phyloP scores from a whole-genome alignment of 495 filamentous ascomycete species.

The Monascus purpureus region DNA sequence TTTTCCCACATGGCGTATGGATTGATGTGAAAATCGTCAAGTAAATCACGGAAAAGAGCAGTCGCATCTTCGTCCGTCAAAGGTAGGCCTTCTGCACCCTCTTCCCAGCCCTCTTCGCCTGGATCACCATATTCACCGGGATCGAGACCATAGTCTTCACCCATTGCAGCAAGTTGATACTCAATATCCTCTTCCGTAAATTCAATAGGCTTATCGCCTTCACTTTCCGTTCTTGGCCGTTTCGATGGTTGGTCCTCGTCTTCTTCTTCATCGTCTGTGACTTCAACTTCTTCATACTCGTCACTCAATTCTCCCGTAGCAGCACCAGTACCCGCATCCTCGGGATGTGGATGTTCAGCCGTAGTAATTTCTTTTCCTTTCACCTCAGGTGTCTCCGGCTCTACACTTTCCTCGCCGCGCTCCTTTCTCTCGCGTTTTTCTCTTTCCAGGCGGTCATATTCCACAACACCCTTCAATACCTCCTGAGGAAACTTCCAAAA shows the following conservation, averaged over 20 bases:
- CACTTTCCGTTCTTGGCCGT: conserved; percentile 50
- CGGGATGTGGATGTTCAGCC: conserved; percentile 1
- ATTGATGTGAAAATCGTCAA: conserved; percentile 67
- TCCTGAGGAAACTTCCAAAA: conserved; percentile 86
- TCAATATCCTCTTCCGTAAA: conserved; percentile 94
- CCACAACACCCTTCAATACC: conserved; percentile 64
- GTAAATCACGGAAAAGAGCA: conserved; percentile 71
- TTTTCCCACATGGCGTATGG: conserved; percentile 91
- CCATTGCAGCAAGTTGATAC: conserved; percentile 80
- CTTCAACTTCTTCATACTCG: conserved; percentile 84
- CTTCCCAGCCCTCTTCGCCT: conserved; percentile 51
- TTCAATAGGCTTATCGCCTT: conserved; percentile 49
- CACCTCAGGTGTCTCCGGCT: conserved; percentile 8
- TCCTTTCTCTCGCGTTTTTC: conserved; percentile 33
- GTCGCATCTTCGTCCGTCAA: conserved; percentile 54
- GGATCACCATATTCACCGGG: conserved; percentile 58
- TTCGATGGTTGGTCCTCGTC: conserved; percentile 44
- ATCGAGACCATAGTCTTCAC: conserved; percentile 57
- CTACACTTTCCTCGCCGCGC: conserved; percentile 22
- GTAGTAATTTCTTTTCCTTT: neutral
- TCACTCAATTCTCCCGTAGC: conserved; percentile 31
- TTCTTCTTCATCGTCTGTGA: conserved; percentile 52
- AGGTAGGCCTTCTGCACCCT: conserved; percentile 51
- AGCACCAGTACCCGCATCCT: conserved; percentile 2
- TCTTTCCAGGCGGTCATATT: conserved; percentile 46